These are phyloP conservation scores for Diaporthe sp. DNA, from an alignment of 2,329 filamentous ascomycete genomes.

Conservation along the genomic window DNA sequence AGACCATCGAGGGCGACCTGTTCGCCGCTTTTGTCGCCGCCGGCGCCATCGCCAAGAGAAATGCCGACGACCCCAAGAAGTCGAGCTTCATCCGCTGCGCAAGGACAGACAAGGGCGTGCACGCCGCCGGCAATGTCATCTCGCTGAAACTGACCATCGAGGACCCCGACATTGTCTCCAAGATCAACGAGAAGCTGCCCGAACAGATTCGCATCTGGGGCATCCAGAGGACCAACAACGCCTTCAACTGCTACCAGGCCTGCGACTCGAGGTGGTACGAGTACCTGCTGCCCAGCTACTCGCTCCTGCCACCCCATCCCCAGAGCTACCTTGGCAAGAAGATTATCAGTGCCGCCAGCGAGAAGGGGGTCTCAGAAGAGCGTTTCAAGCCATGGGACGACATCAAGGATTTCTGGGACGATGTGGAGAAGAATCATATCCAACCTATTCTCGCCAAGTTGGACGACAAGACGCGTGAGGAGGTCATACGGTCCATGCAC, in stretches of 20 bases:
- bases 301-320: conserved; percentile 91
- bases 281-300: conserved; percentile 94
- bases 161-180: conserved; percentile 87
- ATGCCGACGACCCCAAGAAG: conserved; percentile 97
- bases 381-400: conserved; percentile 81
- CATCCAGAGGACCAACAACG: conserved; percentile 88
- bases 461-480: conserved; percentile 73
- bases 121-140: conserved; percentile 95
- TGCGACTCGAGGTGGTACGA: conserved; percentile 98
- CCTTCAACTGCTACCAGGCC: conserved; percentile 94
- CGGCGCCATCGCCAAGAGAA: conserved; percentile 95
- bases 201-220: conserved; percentile 97
- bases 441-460: conserved; percentile 76
- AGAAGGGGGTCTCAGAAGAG: conserved; percentile 78
- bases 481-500: conserved; percentile 75
- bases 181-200: conserved; percentile 89
- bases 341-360: conserved; percentile 82
- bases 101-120: conserved; percentile 96
- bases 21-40: conserved; percentile 93
- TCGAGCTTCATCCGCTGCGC: conserved; percentile 94
- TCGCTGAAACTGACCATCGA: conserved; percentile 97
- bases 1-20: conserved; percentile 96
- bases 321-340: conserved; percentile 88
- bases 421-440: conserved; percentile 85
- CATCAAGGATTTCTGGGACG: conserved; percentile 84